Percentiles rank a stretch among this genome's conserved stretches.
Evolutionary conservation across 2,329 filamentous ascomycete genomes (phyloP).

Genomic region (Hypoxylon sp.): DNA sequence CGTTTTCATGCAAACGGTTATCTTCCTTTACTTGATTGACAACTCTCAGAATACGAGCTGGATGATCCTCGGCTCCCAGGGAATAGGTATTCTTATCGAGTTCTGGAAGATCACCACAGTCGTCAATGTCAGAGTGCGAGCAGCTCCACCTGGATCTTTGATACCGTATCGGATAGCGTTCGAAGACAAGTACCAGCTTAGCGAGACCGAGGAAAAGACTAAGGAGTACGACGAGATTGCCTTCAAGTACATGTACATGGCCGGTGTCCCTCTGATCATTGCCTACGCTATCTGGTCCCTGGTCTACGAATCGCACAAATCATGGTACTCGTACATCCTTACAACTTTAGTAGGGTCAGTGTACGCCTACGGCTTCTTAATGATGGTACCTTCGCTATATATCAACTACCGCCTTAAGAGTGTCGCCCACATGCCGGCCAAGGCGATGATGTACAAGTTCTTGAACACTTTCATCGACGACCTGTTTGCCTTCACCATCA

Average conservation of each 20-base stretch:
- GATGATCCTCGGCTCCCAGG: conserved; percentile 98
- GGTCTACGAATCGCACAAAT: conserved; percentile 94
- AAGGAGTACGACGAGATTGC: conserved; percentile 98
- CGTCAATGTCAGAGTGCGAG: conserved; percentile 87
- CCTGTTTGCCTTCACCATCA: conserved; percentile 98
- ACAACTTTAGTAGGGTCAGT: conserved; percentile 95
- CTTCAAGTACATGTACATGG: conserved; percentile 96
- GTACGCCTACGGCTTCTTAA: conserved; percentile 97
- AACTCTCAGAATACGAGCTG: conserved; percentile 98
- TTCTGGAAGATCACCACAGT: conserved; percentile 97
- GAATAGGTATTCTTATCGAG: conserved; percentile 79
- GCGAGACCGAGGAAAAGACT: conserved; percentile 95
- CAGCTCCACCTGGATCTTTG: conserved; percentile 75
- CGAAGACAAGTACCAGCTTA: conserved; percentile 97
- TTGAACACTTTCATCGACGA: conserved; percentile 99
- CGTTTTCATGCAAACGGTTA: conserved; percentile 96
- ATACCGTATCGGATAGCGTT: conserved; percentile 87
- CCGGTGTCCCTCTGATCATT: conserved; percentile 88
- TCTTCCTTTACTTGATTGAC: conserved; percentile 96
- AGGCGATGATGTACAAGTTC: conserved; percentile 98
- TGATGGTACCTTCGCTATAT: conserved; percentile 98
- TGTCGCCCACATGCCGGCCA: conserved; percentile 96
- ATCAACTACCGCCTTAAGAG: conserved; percentile 99
- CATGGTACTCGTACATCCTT: conserved; percentile 97
- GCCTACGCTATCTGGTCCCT: conserved; percentile 94